phyloP scores from a whole-genome alignment of 2,329 filamentous ascomycete species.

The Chaetomiaceae sp. region DNA sequence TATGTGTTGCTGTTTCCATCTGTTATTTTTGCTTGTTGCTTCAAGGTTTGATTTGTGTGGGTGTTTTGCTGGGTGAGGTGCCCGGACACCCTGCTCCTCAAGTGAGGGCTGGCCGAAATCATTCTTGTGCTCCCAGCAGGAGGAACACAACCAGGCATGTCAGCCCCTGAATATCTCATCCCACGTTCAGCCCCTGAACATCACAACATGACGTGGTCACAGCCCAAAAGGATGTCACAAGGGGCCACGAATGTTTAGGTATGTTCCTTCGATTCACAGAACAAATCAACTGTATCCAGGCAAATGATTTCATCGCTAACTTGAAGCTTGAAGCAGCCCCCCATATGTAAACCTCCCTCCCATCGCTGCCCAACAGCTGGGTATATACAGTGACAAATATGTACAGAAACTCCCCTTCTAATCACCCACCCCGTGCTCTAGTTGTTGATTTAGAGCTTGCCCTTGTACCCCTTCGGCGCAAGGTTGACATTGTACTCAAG shows the following conservation, averaged over 20 bases:
- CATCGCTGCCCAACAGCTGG: background rate
- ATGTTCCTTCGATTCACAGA: background rate
- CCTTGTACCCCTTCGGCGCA: slow-evolving; percentile 31
- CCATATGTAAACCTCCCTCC: background rate
- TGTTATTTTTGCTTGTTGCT: background rate
- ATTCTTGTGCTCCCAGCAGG: no score
- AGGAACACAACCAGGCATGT: no score
- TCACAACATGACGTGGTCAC: background rate
- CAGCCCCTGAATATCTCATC: no score
- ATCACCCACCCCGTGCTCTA: background rate
- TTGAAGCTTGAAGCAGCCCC: background rate
- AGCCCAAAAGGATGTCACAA: background rate
- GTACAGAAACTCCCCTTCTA: background rate
- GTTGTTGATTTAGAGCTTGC: slow-evolving; percentile 17
- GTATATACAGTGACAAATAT: slow-evolving; percentile 17
- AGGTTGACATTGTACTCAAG: slow-evolving; percentile 37
- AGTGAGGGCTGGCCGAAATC: no score
- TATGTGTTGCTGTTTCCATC: background rate
- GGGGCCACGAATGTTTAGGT: background rate
- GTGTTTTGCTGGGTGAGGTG: no score
- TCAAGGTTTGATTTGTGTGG: no score
- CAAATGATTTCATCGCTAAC: background rate
- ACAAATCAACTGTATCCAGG: background rate
- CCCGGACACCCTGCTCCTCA: no score
- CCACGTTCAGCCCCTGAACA: no score